phyloP scores from a whole-genome alignment of 108 stramenopile genomes.

The Nannochloropsis salina region DNA sequence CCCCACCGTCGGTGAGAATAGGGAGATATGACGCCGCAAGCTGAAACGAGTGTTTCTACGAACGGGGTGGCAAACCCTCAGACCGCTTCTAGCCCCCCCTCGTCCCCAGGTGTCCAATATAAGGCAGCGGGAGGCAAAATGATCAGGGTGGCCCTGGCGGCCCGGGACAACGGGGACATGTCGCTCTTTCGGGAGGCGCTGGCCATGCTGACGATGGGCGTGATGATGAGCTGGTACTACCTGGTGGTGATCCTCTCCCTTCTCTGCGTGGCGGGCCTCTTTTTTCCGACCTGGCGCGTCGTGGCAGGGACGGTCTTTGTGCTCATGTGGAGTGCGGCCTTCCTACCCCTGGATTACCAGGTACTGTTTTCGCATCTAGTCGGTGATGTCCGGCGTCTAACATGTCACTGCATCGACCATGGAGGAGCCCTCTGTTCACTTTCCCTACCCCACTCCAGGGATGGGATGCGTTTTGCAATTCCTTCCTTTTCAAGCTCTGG shows the following conservation, averaged over 20 bases:
- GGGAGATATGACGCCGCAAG: neutral
- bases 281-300: neutral
- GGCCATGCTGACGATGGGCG: neutral
- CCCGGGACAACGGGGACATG: neutral
- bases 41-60: neutral
- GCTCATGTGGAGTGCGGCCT: slow-evolving; percentile 8
- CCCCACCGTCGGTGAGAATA: too few species aligned
- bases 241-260: neutral
- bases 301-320: neutral
- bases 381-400: neutral
- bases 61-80: neutral
- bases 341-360: neutral
- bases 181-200: neutral
- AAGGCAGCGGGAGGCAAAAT: neutral
- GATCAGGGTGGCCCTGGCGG: neutral
- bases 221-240: neutral
- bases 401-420: too few species aligned
- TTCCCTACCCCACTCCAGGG: slow-evolving; percentile 10
- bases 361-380: neutral
- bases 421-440: neutral
- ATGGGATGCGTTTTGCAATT: slow-evolving; percentile 41
- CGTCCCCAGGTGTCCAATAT: neutral
- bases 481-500: slow-evolving; percentile 45
- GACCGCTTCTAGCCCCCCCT: neutral
- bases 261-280: neutral